These are phyloP conservation scores for Monosporascus sp. DNA, from an alignment of 2,329 filamentous ascomycete genomes.

Conservation along the genomic window DNA sequence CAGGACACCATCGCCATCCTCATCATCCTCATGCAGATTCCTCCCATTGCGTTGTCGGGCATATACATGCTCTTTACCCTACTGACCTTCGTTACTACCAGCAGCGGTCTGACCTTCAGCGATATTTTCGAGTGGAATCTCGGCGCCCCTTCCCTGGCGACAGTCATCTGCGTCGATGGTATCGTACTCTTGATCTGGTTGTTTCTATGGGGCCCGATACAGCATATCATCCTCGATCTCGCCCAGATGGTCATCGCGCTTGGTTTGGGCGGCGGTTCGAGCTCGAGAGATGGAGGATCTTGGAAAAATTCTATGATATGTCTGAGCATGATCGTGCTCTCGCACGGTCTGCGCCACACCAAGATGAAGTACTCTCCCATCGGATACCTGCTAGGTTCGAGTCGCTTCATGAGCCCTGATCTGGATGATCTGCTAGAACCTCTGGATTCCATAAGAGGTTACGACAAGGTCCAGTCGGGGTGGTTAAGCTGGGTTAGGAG, in stretches of 20 bases:
- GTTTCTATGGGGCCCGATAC: constrained; percentile 79
- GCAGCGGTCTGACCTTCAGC: constrained; percentile 75
- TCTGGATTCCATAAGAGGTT: constrained; percentile 33
- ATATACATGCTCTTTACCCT: constrained; percentile 91
- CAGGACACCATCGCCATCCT: constrained; percentile 95
- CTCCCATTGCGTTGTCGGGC: constrained; percentile 78
- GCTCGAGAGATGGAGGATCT: constrained; percentile 61
- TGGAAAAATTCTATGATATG: constrained; percentile 65
- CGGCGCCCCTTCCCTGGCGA: constrained; percentile 79
- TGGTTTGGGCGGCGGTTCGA: constrained; percentile 77
- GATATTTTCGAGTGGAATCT: constrained; percentile 87
- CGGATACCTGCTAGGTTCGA: constrained; percentile 40
- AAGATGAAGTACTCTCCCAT: constrained; percentile 43
- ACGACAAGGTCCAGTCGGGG: constrained; percentile 47
- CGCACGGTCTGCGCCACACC: constrained; percentile 48
- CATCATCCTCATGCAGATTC: constrained; percentile 89
- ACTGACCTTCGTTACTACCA: constrained; percentile 82
- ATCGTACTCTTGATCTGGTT: constrained; percentile 82
- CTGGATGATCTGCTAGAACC: constrained; percentile 44
- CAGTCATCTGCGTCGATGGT: constrained; percentile 77
- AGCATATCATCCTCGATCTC: constrained; percentile 82
- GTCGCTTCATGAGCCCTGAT: constrained; percentile 40
- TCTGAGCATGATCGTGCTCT: constrained; percentile 59
- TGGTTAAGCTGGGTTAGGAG: constrained; percentile 64
- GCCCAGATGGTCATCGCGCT: constrained; percentile 92